phyloP scores from a whole-genome alignment of 345 rosid genomes.

The Sisymbrium altissimum region DNA sequence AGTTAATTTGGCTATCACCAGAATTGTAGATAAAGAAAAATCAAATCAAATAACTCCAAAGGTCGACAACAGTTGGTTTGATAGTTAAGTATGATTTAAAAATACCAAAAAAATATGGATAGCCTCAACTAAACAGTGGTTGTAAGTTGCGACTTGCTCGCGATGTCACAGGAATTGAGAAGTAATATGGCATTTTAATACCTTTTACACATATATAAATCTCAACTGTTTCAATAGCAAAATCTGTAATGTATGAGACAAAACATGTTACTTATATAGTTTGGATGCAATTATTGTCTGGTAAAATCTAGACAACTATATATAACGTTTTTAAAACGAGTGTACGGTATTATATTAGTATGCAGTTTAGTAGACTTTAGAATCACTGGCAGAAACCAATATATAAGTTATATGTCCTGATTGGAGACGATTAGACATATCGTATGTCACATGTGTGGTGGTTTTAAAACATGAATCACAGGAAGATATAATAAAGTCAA shows the following conservation, averaged over 20 bases:
- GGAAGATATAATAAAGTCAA: background rate
- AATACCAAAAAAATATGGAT: conserved; percentile 5
- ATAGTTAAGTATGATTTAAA: conserved; percentile 5
- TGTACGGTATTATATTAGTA: background rate
- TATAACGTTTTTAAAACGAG: background rate
- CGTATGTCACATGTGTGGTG: background rate
- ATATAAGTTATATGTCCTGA: background rate
- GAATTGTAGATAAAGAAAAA: background rate
- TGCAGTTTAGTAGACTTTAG: background rate
- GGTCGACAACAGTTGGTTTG: conserved; percentile 19
- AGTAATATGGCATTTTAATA: background rate
- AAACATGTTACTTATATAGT: background rate
- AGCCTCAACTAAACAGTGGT: background rate
- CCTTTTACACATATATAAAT: background rate
- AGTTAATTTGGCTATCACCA: background rate
- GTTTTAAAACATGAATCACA: background rate
- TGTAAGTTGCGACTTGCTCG: background rate
- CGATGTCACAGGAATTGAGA: background rate
- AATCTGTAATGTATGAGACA: background rate
- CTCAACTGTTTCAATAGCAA: background rate
- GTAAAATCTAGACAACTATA: background rate
- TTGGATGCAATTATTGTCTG: background rate
- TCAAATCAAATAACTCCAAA: conserved; percentile 8
- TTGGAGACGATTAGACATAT: background rate
- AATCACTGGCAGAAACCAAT: background rate